Evolutionary conservation across 345 rosid genomes (phyloP), one percentile per base, ranked within the genome.

Genomic region (Anastatica hierochuntica): DNA sequence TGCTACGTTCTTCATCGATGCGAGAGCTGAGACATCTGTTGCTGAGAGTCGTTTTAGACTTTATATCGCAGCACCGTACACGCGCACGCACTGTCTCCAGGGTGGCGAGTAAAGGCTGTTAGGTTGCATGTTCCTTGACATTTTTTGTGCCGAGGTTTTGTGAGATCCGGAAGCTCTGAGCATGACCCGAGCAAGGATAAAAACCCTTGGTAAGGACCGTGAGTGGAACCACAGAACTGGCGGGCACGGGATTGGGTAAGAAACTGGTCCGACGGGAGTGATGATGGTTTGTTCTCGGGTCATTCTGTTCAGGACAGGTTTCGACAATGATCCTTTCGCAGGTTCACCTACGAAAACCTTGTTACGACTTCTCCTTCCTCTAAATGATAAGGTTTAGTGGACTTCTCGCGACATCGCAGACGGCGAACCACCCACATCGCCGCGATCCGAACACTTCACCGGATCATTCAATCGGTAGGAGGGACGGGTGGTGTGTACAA

Each of bases 271-370:
- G 19, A 14, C 38, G 38, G 3, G 5, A n/a, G 14, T 35, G 38
- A 35, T 35, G 14, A 35, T 35, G 14, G 14, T 14, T n/a, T 35
- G 14, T 35, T 35, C 38, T 35, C 38, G 14, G 56, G 56, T 64
- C 30, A 12, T 55, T 46, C 50, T 39, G 49, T 54, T 44, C 23
- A 29, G 19, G 18, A 40, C 43, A 64, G 51, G 69, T 40, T 18
- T 58, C 41, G 71, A 58, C 53, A 66, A 58, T 66, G 59, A 65
- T 65, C 38, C 38, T 35, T 12, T 6, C 14, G 14, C 38, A n/a
- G 14, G 38, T n/a, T 35, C 38, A n/a, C 38, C 36, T 31, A 31
- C 36, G 36, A n/a, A 31, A 31, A 31, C 36, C 36, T 31, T 31
- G n/a, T 31, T 31, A 31, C 36, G 36, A 31, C 12, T 31, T 31